Conservation (phyloP, 2,329 filamentous ascomycete genomes). For the Cryphonectria parasitica region DNA sequence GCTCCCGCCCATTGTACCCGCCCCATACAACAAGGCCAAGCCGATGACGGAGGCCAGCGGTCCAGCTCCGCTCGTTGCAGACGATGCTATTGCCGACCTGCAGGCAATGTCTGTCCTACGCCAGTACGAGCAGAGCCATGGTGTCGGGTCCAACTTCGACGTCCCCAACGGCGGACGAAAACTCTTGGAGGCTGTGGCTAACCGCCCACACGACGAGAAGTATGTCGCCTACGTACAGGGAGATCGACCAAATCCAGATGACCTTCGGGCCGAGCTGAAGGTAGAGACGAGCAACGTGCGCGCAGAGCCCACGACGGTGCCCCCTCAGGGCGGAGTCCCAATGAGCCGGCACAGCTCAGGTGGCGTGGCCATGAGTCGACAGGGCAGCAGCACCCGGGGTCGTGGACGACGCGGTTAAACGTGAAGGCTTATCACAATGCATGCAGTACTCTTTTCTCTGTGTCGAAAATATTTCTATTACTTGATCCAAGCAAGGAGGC, state of each 20-base stretch:
- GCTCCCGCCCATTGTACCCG: slow-evolving; percentile 60
- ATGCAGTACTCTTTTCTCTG: background rate
- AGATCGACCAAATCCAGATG: slow-evolving; percentile 52
- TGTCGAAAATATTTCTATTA: background rate
- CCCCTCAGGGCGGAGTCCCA: slow-evolving; percentile 45
- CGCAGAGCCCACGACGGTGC: slow-evolving; percentile 41
- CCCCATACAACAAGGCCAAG: slow-evolving; percentile 63
- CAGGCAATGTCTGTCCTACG: slow-evolving; percentile 62
- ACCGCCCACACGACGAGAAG: slow-evolving; percentile 50
- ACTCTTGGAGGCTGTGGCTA: slow-evolving; percentile 59
- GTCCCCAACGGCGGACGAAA: slow-evolving; percentile 56
- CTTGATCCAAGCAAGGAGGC: background rate
- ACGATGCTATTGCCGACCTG: slow-evolving; percentile 59
- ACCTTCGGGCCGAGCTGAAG: slow-evolving; percentile 54
- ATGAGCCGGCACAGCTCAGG: slow-evolving; percentile 63
- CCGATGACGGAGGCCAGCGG: slow-evolving; percentile 60
- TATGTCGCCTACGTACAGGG: slow-evolving; percentile 54
- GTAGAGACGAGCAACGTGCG: slow-evolving; percentile 50
- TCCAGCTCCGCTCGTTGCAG: slow-evolving; percentile 52
- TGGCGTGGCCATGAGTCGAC: slow-evolving; percentile 60
- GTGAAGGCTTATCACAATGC: background rate
- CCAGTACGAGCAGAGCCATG: slow-evolving; percentile 58
- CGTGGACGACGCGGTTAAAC: slow-evolving; percentile 40
- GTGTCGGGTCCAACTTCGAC: slow-evolving; percentile 60
- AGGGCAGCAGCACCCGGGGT: slow-evolving; percentile 56